A percentile compares a stretch with the other conserved stretches of the same genome.
Evolutionary conservation across 2,329 filamentous ascomycete genomes (phyloP).

Genomic region (Hypoxylon sp.): DNA sequence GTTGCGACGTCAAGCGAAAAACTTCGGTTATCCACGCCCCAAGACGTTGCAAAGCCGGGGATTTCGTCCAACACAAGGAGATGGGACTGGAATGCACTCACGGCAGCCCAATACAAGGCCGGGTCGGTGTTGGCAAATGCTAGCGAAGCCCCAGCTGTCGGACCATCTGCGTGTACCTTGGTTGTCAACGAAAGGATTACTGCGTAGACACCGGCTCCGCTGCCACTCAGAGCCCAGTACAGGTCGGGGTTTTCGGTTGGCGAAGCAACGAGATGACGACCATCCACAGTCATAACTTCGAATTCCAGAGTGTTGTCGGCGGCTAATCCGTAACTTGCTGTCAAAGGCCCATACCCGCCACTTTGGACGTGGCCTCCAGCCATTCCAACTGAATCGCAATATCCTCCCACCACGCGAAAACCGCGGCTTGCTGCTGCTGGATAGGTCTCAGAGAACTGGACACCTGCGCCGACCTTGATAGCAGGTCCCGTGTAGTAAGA

Average conservation of each 20-base stretch:
- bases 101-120: slow-evolving; percentile 3
- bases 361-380: slow-evolving; percentile 58
- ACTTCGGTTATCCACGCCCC: slow-evolving; percentile 1
- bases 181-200: slow-evolving; percentile 47
- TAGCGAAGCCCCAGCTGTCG: neutral
- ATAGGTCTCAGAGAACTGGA: slow-evolving; percentile 3
- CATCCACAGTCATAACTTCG: slow-evolving; percentile 31
- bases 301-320: slow-evolving; percentile 53
- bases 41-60: slow-evolving; percentile 5
- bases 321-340: slow-evolving; percentile 52
- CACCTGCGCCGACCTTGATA: slow-evolving; percentile 23
- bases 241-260: slow-evolving; percentile 55
- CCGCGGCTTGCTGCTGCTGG: neutral
- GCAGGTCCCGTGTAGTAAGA: slow-evolving; percentile 39
- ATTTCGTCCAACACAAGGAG: slow-evolving; percentile 7
- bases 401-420: neutral
- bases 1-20: slow-evolving; percentile 12
- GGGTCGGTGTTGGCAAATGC: slow-evolving; percentile 6
- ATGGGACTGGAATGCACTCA: slow-evolving; percentile 6
- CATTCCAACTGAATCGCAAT: neutral
- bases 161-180: neutral
- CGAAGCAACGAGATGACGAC: slow-evolving; percentile 49
- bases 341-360: slow-evolving; percentile 54
- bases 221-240: slow-evolving; percentile 62
- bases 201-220: slow-evolving; percentile 59